Evolutionary conservation across 2,329 filamentous ascomycete genomes (phyloP).

Genomic region (Metarhizium humberi): DNA sequence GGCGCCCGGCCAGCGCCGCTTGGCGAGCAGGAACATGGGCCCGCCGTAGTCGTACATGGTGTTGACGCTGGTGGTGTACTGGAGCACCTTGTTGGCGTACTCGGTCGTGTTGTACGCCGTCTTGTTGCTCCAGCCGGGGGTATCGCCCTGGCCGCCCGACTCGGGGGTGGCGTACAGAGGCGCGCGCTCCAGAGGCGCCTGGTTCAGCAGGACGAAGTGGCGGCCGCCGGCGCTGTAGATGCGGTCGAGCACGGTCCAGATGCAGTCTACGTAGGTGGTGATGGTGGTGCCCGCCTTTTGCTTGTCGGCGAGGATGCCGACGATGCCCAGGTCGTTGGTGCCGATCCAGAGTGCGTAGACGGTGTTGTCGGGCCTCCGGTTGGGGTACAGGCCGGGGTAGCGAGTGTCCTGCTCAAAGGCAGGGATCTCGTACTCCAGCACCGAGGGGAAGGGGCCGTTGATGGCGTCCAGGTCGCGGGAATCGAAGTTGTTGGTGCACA

Average conservation of each 20-base stretch:
- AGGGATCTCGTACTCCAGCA: constrained; percentile 51
- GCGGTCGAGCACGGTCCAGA: constrained; percentile 52
- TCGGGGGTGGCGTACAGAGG: constrained; percentile 47
- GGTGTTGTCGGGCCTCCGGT: constrained; percentile 45
- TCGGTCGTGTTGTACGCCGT: constrained; percentile 36
- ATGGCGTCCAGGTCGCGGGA: constrained; percentile 42
- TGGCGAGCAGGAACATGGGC: constrained; percentile 33
- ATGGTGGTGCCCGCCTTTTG: constrained; percentile 52
- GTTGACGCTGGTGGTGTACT: constrained; percentile 42
- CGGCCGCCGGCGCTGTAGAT: constrained; percentile 59
- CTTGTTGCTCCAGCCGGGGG: constrained; percentile 37
- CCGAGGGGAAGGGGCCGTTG: constrained; percentile 49
- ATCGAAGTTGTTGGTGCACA: constrained; percentile 61
- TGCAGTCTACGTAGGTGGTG: constrained; percentile 56
- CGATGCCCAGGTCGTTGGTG: constrained; percentile 65
- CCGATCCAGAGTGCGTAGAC: constrained; percentile 75
- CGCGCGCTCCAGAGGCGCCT: constrained; percentile 55
- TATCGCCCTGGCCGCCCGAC: constrained; percentile 3
- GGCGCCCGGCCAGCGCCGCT: constrained; percentile 45
- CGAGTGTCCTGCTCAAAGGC: constrained; percentile 42
- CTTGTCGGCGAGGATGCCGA: constrained; percentile 56
- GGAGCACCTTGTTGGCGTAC: constrained; percentile 32
- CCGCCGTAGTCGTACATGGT: constrained; percentile 38
- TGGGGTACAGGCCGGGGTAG: constrained; percentile 28
- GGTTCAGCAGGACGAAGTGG: constrained; percentile 64